Evolutionary conservation across 345 rosid genomes (phyloP), one percentile per base, ranked within the genome.

Genomic region (Zanthoxylum bungeanum): DNA sequence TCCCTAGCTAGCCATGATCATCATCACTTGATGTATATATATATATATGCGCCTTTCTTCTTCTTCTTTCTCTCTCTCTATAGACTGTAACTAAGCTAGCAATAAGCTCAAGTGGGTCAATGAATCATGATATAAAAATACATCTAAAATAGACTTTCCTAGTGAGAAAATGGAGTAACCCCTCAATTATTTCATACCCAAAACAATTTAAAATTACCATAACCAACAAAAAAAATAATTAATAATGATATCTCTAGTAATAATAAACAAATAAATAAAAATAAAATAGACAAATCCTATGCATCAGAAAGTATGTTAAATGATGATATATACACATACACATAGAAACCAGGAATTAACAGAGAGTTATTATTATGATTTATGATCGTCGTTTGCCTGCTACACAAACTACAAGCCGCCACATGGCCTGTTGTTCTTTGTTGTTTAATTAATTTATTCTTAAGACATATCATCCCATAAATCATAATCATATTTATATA

Each of bases 381-480:
- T n/a, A n/a, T n/a, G 24, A 65, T 76, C 75, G 68, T 75, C 77
- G 73, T 74, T 78, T 87, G 76, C 86, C 83, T 65, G 74, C 60
- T 75, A 69, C 81, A 70, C 80, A 71, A 77, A 77, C 82, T 70
- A 76, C 80, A 75, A 90, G 86, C 88, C 86, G 87, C 82, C 85
- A 80, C 78, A 70, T 58, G 79, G 69, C 0, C 31, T 51, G 66
- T n/a, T n/a, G n/a, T 59, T 73, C 34, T 46, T 51, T 0, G 49
- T 44, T 44, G 49, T 17, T 17, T 40, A 36, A 50, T 42, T 69
- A 69, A 52, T 50, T 68, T 44, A 17, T 39, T 51, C 24, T 8
- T 14, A 25, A 66, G 42, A 22, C 12, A 56, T 22, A 33, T 30
- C 49, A 52, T n/a, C n/a, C n/a, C 34, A 3, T 44, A 4, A n/a